These are phyloP conservation scores for Furcasterigmium sp. DNA, from an alignment of 2,329 filamentous ascomycete species.

Conservation along the genomic window DNA sequence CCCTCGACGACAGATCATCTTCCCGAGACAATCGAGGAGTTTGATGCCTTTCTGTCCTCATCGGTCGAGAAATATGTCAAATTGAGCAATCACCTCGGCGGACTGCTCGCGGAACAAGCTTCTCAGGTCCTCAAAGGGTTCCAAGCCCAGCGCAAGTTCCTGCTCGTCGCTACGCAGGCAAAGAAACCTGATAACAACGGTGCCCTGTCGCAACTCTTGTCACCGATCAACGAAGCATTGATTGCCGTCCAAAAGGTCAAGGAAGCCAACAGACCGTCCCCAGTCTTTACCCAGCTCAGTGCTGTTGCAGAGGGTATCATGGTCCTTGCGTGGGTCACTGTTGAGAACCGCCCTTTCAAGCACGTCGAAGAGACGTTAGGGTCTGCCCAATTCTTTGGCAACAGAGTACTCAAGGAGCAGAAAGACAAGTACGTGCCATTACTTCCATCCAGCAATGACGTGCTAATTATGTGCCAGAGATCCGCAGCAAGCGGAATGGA, in stretches of 20 bases:
- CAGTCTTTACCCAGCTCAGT: slow-evolving; percentile 75
- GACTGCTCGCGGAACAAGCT: slow-evolving; percentile 72
- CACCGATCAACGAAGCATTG: slow-evolving; percentile 80
- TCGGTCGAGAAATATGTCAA: slow-evolving; percentile 75
- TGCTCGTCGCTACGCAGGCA: slow-evolving; percentile 82
- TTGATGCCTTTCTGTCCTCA: slow-evolving; percentile 70
- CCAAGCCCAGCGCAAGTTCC: slow-evolving; percentile 77
- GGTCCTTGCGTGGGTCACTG: slow-evolving; percentile 83
- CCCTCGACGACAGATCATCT: slow-evolving; percentile 42
- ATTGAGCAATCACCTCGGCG: slow-evolving; percentile 72
- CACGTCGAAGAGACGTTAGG: slow-evolving; percentile 79
- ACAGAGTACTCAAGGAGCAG: slow-evolving; percentile 85
- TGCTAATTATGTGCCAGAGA: slow-evolving; percentile 48
- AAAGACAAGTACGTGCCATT: slow-evolving; percentile 56
- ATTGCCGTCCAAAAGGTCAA: slow-evolving; percentile 74
- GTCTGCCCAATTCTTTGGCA: slow-evolving; percentile 89
- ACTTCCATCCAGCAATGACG: neutral
- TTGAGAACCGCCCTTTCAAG: slow-evolving; percentile 77
- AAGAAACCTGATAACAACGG: slow-evolving; percentile 77
- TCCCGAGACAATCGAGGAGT: slow-evolving; percentile 79
- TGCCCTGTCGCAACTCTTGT: slow-evolving; percentile 71
- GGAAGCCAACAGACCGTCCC: slow-evolving; percentile 72
- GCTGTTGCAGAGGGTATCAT: slow-evolving; percentile 88
- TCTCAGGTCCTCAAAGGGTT: slow-evolving; percentile 60
- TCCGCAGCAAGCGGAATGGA: slow-evolving; percentile 76